These are phyloP conservation scores for Exophiala calicioides DNA, from an alignment of 2,329 filamentous ascomycete genomes.

Conservation along the genomic window DNA sequence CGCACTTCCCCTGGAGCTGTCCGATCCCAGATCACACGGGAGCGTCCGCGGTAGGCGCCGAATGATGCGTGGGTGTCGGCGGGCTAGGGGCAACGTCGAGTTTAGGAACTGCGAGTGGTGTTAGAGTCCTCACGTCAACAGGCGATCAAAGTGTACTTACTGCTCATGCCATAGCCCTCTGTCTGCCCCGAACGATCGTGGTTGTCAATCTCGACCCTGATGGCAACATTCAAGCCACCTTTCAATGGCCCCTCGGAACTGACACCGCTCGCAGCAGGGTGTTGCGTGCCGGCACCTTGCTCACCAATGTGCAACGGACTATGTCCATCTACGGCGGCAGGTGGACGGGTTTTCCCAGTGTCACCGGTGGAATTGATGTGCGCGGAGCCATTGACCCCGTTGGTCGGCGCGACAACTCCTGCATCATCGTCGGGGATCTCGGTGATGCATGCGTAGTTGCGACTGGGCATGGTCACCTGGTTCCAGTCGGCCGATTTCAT, in stretches of 20 bases:
- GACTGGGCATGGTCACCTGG: slow-evolving; percentile 77
- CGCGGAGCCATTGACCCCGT: slow-evolving; percentile 28
- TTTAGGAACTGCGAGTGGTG: no score
- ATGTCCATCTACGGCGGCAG: slow-evolving; percentile 58
- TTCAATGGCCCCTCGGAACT: slow-evolving; percentile 39
- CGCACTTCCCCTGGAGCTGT: no score
- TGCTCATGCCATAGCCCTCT: slow-evolving; percentile 52
- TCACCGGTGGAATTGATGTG: slow-evolving; percentile 22
- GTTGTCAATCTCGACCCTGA: slow-evolving; percentile 51
- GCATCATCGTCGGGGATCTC: slow-evolving; percentile 44
- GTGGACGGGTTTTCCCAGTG: slow-evolving; percentile 25
- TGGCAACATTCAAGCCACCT: slow-evolving; percentile 48
- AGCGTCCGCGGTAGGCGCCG: no score
- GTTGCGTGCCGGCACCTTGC: slow-evolving; percentile 71
- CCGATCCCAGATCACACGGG: no score
- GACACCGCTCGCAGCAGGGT: slow-evolving; percentile 66
- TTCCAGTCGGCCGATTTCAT: slow-evolving; percentile 72
- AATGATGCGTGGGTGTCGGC: no score
- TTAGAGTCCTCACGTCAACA: no score
- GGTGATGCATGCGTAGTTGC: slow-evolving; percentile 65
- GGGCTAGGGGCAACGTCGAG: no score
- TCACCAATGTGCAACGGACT: slow-evolving; percentile 74
- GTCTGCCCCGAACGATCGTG: slow-evolving; percentile 43
- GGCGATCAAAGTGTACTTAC: slow-evolving; percentile 43
- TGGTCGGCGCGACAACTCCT: slow-evolving; percentile 15